Evolutionary conservation across 1,284 basidiomycete species (phyloP).

Genomic region (Ceratobasidium sp.): DNA sequence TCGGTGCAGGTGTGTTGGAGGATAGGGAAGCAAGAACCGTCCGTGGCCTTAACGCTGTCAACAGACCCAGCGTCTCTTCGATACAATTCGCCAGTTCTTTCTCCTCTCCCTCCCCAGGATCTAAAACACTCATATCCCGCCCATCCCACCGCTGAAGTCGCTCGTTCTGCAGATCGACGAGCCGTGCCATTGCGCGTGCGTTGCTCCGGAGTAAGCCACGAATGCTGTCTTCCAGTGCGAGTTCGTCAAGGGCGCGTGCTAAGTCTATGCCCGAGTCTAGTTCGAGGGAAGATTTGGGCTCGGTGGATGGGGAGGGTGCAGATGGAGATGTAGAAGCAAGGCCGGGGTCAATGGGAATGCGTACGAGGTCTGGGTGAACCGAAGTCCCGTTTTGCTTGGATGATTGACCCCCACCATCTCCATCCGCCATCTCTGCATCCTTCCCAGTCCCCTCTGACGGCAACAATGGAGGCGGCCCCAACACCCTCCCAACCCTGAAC

Average conservation of each 20-base stretch:
- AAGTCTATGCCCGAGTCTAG: conserved; percentile 1
- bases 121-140: conserved; percentile 60
- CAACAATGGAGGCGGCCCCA: conserved; percentile 15
- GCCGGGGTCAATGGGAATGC: conserved; percentile 12
- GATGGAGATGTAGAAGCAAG: conserved; percentile 1
- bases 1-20: conserved; percentile 49
- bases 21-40: conserved; percentile 55
- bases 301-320: conserved; percentile 1
- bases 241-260: conserved; percentile 62
- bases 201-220: conserved; percentile 73
- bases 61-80: conserved; percentile 70
- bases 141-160: conserved; percentile 59
- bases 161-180: conserved; percentile 70
- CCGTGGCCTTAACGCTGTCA: conserved; percentile 76
- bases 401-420: background rate
- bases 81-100: conserved; percentile 84
- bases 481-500: background rate
- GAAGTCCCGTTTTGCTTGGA: background rate
- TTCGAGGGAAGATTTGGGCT: conserved; percentile 16
- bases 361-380: conserved; percentile 18
- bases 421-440: conserved; percentile 11
- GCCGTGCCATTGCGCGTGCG: conserved; percentile 66
- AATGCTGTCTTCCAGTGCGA: conserved; percentile 73
- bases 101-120: conserved; percentile 73
- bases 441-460: background rate